Evolutionary conservation across 306 rosid species (phyloP), one percentile per base, ranked within the genome.

Genomic region (Dryas drummondii): DNA sequence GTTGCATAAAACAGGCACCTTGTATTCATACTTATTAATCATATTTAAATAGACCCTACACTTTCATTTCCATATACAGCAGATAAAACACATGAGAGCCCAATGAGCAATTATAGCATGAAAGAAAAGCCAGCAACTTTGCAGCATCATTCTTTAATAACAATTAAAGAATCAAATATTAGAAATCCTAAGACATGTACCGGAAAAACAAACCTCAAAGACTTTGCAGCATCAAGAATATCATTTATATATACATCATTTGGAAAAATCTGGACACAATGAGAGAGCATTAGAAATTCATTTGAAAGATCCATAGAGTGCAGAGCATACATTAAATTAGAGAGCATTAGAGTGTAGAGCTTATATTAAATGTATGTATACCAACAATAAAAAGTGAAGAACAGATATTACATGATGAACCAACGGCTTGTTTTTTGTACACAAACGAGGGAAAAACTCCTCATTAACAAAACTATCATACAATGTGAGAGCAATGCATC

Each of bases 261-360:
- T 42, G 98, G 97, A 82, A 88, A 87, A 74, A 91, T 87, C 98
- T 94, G 82, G 66, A 82, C 50, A 83, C 57, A 46, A 79, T 68
- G 32, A 71, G 74, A 81, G 52, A 77, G 26, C 67, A 79, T 71
- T 41, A 83, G 49, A 40, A 32, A 83, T 41, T 27, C 48, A 78
- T 52, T 68, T n/a, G 77, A 70, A 77, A 68, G 57, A 64, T 27
- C 63, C 40, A 41, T 32, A 32, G 37, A 70, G 74, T 52, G n/a
- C 7, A 37, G 26, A 5, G 32, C 73, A 17, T 41, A 41, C 26
- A 46, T 15, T 11, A 54, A 40, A 55, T 13, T 22, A 0, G 19
- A 71, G 9, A 55, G 52, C 52, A 71, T 19, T 71, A 11, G 6
- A 53, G 13, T 44, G 69, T 16, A 8, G 51, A 6, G 7, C 69